Percentiles rank a stretch among this genome's conserved stretches.
Evolutionary conservation across 2,329 filamentous ascomycete species (phyloP).

Genomic region (Keithomyces neogunnii): DNA sequence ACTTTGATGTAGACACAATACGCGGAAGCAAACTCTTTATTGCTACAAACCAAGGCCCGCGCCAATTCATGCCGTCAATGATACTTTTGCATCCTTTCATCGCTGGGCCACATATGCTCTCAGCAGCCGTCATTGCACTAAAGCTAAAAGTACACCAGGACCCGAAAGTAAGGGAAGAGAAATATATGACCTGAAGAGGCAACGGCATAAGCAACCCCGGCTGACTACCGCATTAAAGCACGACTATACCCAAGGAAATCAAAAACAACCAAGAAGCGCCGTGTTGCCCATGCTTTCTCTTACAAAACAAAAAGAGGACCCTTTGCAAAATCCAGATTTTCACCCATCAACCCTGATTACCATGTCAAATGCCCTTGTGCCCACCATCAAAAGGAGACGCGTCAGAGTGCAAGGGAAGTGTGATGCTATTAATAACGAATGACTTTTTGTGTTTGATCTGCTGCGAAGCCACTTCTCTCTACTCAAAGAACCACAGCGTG

Average conservation of each 20-base stretch:
- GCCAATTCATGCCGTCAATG: not conserved
- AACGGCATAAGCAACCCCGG: no score
- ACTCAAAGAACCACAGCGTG: not conserved
- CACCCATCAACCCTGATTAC: not conserved
- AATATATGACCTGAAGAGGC: not conserved
- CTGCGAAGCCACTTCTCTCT: not conserved
- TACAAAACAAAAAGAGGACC: not conserved
- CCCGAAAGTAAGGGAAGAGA: not conserved
- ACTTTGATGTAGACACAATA: no score
- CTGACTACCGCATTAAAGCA: no score
- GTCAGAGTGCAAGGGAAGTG: not conserved
- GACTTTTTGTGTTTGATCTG: not conserved
- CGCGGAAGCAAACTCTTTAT: no score
- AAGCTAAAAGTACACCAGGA: not conserved
- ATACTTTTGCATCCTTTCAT: not conserved
- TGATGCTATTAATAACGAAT: not conserved
- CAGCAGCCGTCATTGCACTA: conserved; percentile 1
- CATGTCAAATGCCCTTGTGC: not conserved
- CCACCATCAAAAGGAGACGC: not conserved
- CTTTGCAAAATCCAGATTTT: not conserved
- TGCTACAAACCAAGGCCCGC: not conserved
- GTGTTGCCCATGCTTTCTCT: conserved; percentile 2
- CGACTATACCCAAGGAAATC: not conserved
- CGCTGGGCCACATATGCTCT: not conserved
- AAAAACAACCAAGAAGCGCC: conserved; percentile 1